A percentile compares a stretch with the other conserved stretches of the same genome.
These are phyloP conservation scores for Botrytis sinoallii DNA, from an alignment of 2,329 filamentous ascomycete genomes.

Conservation along the genomic window DNA sequence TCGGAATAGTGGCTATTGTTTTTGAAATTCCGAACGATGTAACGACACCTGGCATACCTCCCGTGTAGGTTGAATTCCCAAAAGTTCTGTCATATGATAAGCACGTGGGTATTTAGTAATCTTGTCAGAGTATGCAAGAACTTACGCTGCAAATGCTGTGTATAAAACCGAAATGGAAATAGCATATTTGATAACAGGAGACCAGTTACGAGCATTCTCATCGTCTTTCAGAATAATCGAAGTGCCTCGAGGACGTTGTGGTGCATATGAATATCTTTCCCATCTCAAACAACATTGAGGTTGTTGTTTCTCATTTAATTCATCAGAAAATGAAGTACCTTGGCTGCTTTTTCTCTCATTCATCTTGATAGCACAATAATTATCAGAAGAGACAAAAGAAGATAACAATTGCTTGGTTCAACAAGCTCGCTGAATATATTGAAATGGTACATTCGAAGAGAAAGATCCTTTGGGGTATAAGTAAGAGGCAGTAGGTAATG, in stretches of 20 bases:
- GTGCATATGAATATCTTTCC: constrained; percentile 10
- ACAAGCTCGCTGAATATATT: background rate
- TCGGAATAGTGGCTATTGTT: constrained; percentile 19
- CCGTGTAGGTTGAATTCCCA: constrained; percentile 20
- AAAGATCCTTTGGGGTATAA: background rate
- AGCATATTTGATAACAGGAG: background rate
- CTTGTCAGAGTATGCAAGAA: too few species aligned
- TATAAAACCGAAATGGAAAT: constrained; percentile 11
- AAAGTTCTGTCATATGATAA: constrained; percentile 18
- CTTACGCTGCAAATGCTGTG: constrained; percentile 16
- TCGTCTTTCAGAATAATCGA: background rate
- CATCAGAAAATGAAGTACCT: background rate
- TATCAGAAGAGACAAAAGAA: background rate
- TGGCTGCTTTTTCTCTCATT: background rate
- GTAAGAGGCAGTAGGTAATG: background rate
- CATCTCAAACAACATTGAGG: constrained; percentile 14
- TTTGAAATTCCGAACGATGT: constrained; percentile 8
- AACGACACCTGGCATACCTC: constrained; percentile 16
- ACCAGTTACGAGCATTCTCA: constrained; percentile 1
- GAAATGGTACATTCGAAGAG: background rate
- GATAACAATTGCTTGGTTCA: background rate
- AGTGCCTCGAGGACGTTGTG: constrained; percentile 5
- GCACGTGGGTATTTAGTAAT: background rate
- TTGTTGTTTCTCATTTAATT: background rate
- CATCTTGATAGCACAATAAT: background rate